phyloP scores from a whole-genome alignment of 176 grass and related monocot species.

The Lolium rigidum region DNA sequence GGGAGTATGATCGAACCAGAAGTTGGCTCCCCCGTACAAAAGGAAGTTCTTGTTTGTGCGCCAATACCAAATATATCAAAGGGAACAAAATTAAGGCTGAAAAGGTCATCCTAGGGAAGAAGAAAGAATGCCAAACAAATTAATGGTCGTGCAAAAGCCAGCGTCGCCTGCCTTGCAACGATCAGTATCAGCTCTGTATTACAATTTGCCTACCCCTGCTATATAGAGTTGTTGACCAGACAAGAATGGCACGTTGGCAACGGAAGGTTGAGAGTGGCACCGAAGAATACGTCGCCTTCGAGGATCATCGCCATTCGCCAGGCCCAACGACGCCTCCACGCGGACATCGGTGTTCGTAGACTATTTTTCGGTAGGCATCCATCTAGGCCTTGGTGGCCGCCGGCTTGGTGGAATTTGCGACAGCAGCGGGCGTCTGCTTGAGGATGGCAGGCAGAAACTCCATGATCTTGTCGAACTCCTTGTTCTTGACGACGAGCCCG shows the following conservation, averaged over 20 bases:
- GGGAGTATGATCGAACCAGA: no score
- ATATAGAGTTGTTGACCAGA: not conserved
- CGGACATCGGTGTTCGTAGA: not conserved
- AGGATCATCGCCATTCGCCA: not conserved
- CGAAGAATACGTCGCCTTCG: not conserved
- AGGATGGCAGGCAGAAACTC: constrained; percentile 13
- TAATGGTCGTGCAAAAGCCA: not conserved
- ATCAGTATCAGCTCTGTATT: not conserved
- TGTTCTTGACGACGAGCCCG: constrained; percentile 16
- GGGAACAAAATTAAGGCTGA: not conserved
- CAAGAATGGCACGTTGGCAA: not conserved
- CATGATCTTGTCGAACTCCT: constrained; percentile 30
- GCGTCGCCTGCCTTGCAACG: not conserved
- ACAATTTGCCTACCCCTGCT: no score
- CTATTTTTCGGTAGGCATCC: not conserved
- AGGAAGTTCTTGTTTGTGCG: no score
- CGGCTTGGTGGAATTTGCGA: not conserved
- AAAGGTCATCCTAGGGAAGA: not conserved
- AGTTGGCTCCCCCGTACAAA: no score
- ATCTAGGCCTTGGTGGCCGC: not conserved
- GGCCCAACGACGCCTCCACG: not conserved
- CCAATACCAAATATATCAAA: not conserved
- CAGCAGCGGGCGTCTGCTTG: not conserved
- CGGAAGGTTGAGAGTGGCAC: not conserved
- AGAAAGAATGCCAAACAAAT: not conserved